Evolutionary conservation across 164 flowering plant species (phyloP).

Genomic region (grape (Vitis vinifera)): DNA sequence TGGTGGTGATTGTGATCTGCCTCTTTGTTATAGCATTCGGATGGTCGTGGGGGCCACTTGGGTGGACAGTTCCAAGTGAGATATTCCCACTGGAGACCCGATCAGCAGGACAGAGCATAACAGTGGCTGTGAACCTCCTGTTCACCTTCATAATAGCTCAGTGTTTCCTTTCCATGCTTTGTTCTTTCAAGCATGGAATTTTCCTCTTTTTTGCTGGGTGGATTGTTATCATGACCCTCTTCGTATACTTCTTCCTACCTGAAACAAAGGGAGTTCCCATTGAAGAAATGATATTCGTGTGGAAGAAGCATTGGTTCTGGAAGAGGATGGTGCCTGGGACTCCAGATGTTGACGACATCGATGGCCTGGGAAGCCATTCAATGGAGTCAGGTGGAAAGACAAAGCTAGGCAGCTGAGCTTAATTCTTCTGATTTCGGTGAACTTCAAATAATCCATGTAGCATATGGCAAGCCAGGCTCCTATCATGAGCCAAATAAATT

Average conservation of each 20-base stretch:
- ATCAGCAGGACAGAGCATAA: constrained; percentile 58
- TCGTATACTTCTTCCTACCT: constrained; percentile 44
- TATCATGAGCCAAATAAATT: too few relatives aligned
- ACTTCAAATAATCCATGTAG: background rate
- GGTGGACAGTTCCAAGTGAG: constrained; percentile 61
- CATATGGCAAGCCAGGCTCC: background rate
- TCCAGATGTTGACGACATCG: constrained; percentile 3
- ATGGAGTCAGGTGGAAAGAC: background rate
- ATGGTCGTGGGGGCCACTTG: constrained; percentile 62
- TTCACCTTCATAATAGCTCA: constrained; percentile 55
- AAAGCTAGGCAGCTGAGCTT: too few relatives aligned
- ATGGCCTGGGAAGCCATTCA: background rate
- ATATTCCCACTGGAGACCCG: constrained; percentile 51
- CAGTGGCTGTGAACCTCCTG: constrained; percentile 49
- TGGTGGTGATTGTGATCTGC: constrained; percentile 74
- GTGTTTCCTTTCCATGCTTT: constrained; percentile 40
- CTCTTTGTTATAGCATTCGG: constrained; percentile 68
- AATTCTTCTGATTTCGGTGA: too few relatives aligned
- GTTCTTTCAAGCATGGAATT: constrained; percentile 44
- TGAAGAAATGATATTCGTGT: constrained; percentile 43
- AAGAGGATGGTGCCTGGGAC: constrained; percentile 26
- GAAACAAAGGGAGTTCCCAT: constrained; percentile 59
- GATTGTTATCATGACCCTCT: constrained; percentile 45
- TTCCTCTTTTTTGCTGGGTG: constrained; percentile 55
- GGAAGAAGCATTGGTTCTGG: constrained; percentile 59